A percentile compares a stretch with the other conserved stretches of the same genome.
Conservation (phyloP, 1,139 yeast species). For the Yamadazyma conglobata region DNA sequence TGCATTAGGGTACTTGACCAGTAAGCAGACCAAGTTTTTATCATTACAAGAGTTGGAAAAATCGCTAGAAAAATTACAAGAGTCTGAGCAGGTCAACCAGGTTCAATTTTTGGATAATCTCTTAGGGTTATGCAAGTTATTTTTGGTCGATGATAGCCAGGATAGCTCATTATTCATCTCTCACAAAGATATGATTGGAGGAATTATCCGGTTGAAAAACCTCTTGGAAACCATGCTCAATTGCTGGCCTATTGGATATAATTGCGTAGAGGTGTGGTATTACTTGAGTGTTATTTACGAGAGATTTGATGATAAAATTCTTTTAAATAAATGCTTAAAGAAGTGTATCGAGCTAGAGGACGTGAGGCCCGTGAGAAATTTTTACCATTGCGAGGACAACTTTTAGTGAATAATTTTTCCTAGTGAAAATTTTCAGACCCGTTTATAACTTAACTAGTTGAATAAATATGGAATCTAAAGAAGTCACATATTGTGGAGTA, state of each 20-base stretch:
- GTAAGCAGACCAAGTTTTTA: conserved; percentile 35
- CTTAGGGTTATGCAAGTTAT: conserved; percentile 62
- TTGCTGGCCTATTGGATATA: conserved; percentile 53
- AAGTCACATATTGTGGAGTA: conserved; percentile 70
- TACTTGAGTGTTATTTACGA: conserved; percentile 65
- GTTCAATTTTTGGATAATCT: conserved; percentile 53
- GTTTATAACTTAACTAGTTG: conserved; percentile 1
- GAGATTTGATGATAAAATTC: conserved; percentile 50
- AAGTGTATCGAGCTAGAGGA: conserved; percentile 68
- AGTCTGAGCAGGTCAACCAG: conserved; percentile 20
- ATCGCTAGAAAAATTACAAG: conserved; percentile 48
- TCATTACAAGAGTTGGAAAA: conserved; percentile 68
- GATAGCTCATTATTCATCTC: conserved; percentile 38
- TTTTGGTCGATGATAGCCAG: conserved; percentile 41
- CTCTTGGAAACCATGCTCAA: conserved; percentile 50
- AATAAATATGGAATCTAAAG: conserved; percentile 36
- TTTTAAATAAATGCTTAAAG: conserved; percentile 58
- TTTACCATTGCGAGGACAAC: conserved; percentile 15
- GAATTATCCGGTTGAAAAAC: conserved; percentile 60
- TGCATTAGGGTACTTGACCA: conserved; percentile 51
- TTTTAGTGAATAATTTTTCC: conserved; percentile 8
- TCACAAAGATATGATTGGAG: conserved; percentile 57
- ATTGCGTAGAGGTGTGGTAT: conserved; percentile 72
- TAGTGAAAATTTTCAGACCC: conserved; percentile 1
- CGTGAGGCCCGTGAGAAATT: conserved; percentile 55